Base-by-base conservation (phyloP, 2,329 filamentous ascomycete species). In the Cryphonectria nitschkei region DNA sequence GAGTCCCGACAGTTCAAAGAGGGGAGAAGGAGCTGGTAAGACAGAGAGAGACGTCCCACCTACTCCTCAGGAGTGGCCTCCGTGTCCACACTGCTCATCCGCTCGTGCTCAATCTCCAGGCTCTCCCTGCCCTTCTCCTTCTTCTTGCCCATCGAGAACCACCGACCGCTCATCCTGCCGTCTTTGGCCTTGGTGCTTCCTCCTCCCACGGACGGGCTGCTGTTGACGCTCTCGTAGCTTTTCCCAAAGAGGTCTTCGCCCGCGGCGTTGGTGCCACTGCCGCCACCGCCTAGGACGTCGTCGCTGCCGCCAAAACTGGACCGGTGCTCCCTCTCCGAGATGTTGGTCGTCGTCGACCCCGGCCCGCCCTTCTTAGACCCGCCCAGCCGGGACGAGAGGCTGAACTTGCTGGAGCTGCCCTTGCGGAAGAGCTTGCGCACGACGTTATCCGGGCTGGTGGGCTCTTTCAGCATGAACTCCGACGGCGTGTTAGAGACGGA, bases 391-490 rank as follows among this genome's bases (percentile, higher is more conserved):
- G 87, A 88, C 16, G 88, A 85, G 71, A 90, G 81, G 78, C 87
- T 88, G 77, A 91, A 91, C 80, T 91, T 91, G 79, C 87, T 85
- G 8, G 88, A 89, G 77, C 88, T 90, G 65, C 89, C 87, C 80
- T 91, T 91, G 43, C 89, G 87, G 69, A 91, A 86, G 65, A 91
- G 82, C 77, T 90, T 87, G 77, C 85, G 82, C 74, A 90, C 81
- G 68, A 88, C 87, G 73, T 88, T 88, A 67, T 89, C 87, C 63
- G 81, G 80, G 73, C 79, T 80, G 73, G 76, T 76, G 69, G 73
- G 14, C 81, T 80, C 2, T 79, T 77, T 61, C 82, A 83, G 32
- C 77, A 75, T 26, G 3, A 85, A 80, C 52, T 91, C 88, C 6
- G 87, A 89, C 3, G 84, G 82, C 2, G 87, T 85, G 76, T 88